Conservation (phyloP, 208 protist species). For the Giardia muris region DNA sequence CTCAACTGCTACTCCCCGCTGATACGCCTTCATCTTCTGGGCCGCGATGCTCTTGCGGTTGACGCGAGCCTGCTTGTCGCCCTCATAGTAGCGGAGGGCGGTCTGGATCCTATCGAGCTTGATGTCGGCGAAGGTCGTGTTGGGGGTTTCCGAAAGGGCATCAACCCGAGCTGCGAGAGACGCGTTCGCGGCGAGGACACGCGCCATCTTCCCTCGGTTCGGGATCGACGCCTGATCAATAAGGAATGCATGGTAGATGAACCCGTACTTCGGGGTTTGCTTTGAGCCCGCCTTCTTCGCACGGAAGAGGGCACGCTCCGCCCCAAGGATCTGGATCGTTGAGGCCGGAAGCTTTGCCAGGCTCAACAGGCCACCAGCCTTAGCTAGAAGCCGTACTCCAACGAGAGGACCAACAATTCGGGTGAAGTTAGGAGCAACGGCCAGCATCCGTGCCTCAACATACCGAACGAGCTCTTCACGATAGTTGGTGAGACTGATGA, state of each 20-base stretch:
- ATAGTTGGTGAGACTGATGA: constrained; percentile 48
- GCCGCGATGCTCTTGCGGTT: constrained; percentile 13
- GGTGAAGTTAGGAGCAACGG: constrained; percentile 91
- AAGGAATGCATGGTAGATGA: constrained; percentile 27
- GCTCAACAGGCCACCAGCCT: constrained; percentile 82
- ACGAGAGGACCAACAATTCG: constrained; percentile 87
- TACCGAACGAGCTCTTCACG: constrained; percentile 73
- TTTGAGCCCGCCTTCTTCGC: constrained; percentile 74
- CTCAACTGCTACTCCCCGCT: neutral
- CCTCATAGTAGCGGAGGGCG: neutral
- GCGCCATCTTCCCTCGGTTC: constrained; percentile 33
- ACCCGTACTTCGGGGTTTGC: constrained; percentile 42
- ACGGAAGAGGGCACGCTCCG: constrained; percentile 87
- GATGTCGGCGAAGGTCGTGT: neutral
- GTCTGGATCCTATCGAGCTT: neutral
- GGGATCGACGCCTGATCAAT: neutral
- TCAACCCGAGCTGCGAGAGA: constrained; percentile 30
- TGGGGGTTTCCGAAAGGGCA: neutral
- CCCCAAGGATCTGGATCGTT: constrained; percentile 94
- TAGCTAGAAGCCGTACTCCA: constrained; percentile 87
- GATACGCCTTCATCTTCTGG: neutral
- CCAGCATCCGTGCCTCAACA: constrained; percentile 68
- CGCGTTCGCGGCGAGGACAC: constrained; percentile 31
- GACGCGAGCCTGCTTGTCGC: constrained; percentile 10
- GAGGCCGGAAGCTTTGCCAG: constrained; percentile 92